phyloP scores from a whole-genome alignment of 1,139 yeast genomes.

The Suhomyces maxii region DNA sequence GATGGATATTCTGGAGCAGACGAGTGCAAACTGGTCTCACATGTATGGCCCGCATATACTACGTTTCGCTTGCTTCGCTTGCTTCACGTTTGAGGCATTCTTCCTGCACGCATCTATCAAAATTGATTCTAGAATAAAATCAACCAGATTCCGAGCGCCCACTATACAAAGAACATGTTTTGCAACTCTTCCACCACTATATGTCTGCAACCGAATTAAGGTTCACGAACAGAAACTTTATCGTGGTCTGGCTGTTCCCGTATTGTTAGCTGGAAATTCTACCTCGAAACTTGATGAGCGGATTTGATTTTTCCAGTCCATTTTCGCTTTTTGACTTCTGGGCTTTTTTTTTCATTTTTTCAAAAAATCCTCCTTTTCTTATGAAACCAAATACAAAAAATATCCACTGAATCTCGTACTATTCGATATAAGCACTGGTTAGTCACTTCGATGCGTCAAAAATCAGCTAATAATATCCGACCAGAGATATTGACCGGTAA shows the following conservation, averaged over 20 bases:
- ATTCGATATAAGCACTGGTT: too few relatives aligned
- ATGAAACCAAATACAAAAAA: too few relatives aligned
- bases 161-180: too few relatives aligned
- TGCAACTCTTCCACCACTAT: too few relatives aligned
- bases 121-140: neutral
- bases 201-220: too few relatives aligned
- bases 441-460: too few relatives aligned
- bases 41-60: neutral
- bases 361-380: too few relatives aligned
- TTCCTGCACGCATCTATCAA: neutral
- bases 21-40: neutral
- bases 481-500: too few relatives aligned
- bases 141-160: neutral
- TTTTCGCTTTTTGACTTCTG: neutral
- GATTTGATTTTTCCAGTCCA: neutral
- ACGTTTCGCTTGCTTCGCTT: neutral
- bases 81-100: slow-evolving; percentile 3
- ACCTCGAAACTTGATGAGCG: neutral
- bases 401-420: too few relatives aligned
- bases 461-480: too few relatives aligned
- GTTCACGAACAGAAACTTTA: too few relatives aligned
- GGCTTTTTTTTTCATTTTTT: neutral
- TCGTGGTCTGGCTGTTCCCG: neutral
- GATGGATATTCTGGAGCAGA: neutral
- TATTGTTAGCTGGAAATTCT: neutral